phyloP scores from a whole-genome alignment of 2,329 filamentous ascomycete species.

The Claviceps sp. region DNA sequence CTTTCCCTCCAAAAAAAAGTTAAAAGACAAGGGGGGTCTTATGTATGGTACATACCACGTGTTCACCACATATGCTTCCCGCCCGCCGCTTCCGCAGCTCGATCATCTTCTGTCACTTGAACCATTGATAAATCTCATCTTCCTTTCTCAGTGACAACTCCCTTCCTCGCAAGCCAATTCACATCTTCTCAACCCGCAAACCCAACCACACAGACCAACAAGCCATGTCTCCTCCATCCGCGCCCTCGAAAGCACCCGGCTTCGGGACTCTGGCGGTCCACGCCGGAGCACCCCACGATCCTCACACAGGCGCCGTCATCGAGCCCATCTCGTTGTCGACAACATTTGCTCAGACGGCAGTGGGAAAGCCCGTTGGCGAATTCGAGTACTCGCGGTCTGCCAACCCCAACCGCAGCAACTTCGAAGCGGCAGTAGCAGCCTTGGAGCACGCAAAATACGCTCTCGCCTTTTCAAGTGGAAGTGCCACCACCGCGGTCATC shows the following conservation, averaged over 20 bases:
- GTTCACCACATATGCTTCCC: too few relatives aligned
- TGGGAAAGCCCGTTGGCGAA: conserved; percentile 73
- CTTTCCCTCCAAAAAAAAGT: too few relatives aligned
- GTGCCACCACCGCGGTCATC: conserved; percentile 83
- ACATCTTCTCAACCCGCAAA: too few relatives aligned
- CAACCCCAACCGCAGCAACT: conserved; percentile 92
- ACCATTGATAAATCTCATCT: too few relatives aligned
- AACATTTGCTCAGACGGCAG: conserved; percentile 82
- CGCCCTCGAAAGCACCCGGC: conserved; percentile 26
- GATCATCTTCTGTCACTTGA: too few relatives aligned
- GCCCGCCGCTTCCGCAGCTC: too few relatives aligned
- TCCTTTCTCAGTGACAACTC: too few relatives aligned
- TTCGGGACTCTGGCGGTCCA: conserved; percentile 95
- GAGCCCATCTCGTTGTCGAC: conserved; percentile 92
- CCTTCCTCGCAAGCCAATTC: too few relatives aligned
- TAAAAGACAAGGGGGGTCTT: too few relatives aligned
- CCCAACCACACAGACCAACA: not conserved
- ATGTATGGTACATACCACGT: too few relatives aligned
- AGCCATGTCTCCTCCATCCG: conserved; percentile 16
- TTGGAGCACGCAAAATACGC: conserved; percentile 88
- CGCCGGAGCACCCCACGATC: conserved; percentile 82
- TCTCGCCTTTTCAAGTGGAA: conserved; percentile 87
- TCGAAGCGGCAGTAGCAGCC: conserved; percentile 80
- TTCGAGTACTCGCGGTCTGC: conserved; percentile 91
- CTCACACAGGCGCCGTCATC: conserved; percentile 87